Evolutionary conservation across 108 stramenopile species (phyloP).

Genomic region (Conticribra weissflogii): DNA sequence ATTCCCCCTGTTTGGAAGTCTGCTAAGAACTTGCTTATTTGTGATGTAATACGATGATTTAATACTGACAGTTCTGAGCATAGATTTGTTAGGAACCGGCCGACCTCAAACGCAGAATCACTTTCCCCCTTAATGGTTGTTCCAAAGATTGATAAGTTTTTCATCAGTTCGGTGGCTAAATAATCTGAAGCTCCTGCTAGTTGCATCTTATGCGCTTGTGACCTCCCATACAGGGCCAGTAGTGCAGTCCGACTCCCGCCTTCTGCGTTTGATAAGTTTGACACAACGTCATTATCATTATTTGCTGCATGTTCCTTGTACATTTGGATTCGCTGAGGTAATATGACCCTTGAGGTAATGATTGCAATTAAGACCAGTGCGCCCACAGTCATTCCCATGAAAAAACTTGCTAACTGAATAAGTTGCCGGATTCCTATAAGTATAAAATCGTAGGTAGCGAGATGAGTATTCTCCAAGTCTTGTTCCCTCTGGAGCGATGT

Average conservation of each 20-base stretch:
- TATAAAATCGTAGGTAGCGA: too few relatives aligned
- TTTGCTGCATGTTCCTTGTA: background rate
- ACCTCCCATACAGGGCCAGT: constrained; percentile 5
- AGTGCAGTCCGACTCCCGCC: constrained; percentile 14
- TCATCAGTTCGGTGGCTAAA: constrained; percentile 1
- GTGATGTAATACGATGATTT: background rate
- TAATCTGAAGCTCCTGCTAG: background rate
- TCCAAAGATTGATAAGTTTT: constrained; percentile 4
- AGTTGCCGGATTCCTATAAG: too few relatives aligned
- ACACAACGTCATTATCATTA: too few relatives aligned
- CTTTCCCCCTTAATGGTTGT: background rate
- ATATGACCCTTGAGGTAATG: background rate
- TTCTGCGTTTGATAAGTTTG: background rate
- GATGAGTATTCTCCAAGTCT: too few relatives aligned
- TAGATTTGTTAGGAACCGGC: background rate
- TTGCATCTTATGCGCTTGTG: background rate
- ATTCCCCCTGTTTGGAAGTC: too few relatives aligned
- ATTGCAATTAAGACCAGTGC: background rate
- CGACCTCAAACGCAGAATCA: background rate
- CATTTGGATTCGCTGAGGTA: background rate
- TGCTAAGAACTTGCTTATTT: too few relatives aligned
- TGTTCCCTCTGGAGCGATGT: too few relatives aligned
- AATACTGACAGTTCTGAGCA: constrained; percentile 2
- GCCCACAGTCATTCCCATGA: background rate
- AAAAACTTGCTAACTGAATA: background rate